phyloP scores from a whole-genome alignment of 176 grass and related monocot species.

The Musa acuminata region DNA sequence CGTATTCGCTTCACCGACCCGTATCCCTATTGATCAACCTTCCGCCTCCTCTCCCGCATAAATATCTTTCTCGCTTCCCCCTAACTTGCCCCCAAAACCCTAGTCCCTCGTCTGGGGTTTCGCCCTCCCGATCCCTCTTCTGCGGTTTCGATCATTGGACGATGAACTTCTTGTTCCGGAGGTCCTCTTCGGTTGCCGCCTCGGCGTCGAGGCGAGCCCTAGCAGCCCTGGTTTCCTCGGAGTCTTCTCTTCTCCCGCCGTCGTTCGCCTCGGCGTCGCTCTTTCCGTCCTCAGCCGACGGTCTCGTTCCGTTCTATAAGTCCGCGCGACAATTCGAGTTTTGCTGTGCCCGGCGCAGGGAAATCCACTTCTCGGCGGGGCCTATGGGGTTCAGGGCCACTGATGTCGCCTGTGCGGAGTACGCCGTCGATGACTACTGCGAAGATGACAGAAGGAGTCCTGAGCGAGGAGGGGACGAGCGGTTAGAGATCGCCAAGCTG shows the following conservation, averaged over 20 bases:
- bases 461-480: constrained; percentile 25
- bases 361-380: constrained; percentile 31
- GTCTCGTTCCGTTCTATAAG: background rate
- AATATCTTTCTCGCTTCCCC: background rate
- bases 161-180: constrained; percentile 65
- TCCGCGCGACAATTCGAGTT: background rate
- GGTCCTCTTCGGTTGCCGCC: constrained; percentile 29
- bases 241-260: background rate
- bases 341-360: constrained; percentile 18
- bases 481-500: constrained; percentile 60
- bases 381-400: constrained; percentile 42
- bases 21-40: background rate
- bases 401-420: constrained; percentile 6
- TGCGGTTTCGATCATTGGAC: background rate
- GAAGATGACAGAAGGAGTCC: constrained; percentile 32
- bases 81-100: constrained; percentile 16
- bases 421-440: constrained; percentile 38
- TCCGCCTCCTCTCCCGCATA: background rate
- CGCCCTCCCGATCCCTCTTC: background rate
- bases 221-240: constrained; percentile 24
- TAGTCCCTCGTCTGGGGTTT: background rate
- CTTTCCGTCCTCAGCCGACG: background rate
- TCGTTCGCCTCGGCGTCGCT: background rate
- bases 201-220: constrained; percentile 32
- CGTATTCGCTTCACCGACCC: no score